Base-by-base conservation (phyloP, 2,329 filamentous ascomycete species). In the Venturiaceae sp. region DNA sequence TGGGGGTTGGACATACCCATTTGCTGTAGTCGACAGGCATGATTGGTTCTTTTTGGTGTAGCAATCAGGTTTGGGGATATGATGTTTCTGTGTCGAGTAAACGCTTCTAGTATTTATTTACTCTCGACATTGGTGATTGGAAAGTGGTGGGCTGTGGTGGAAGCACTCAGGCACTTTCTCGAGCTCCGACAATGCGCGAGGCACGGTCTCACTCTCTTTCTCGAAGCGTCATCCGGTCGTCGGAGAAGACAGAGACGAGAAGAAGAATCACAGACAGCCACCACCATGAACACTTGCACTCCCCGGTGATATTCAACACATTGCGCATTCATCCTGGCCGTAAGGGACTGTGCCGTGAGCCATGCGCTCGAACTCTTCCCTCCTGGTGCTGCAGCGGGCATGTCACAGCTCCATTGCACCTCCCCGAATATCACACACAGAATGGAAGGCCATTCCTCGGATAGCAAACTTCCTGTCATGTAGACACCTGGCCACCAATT, bases 11-110 rank as follows among this genome's bases (percentile, higher is more conserved):
- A 7, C 1, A 19, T 37, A 85, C 83, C 84, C 85, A 88, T 77
- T 87, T 88, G 74, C 83, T 87, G 71, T 87, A 88, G 67, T 87
- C 82, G 62, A 87, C 77, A n/a, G 78, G 76, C 80, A 82, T 82
- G 46, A 8, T 63, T 61, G 28, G 23, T n/a, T 5, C 14, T 16
- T 23, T 21, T 41, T 19, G 46, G n/a, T 23, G 3, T 21, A 28
- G 4, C 23, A 47, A 23, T n/a, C n/a, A n/a, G n/a, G n/a, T n/a
- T n/a, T n/a, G n/a, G n/a, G n/a, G n/a, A n/a, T n/a, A n/a, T n/a
- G n/a, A n/a, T n/a, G n/a, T n/a, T n/a, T n/a, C n/a, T n/a, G n/a
- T n/a, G n/a, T n/a, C n/a, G n/a, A n/a, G n/a, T n/a, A n/a, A n/a
- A n/a, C n/a, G n/a, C n/a, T 30, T 26, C 3, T 3, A 7, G 26